Evolutionary conservation across 768 basidiomycete genomes (phyloP).

Genomic region (Russula sp.): DNA sequence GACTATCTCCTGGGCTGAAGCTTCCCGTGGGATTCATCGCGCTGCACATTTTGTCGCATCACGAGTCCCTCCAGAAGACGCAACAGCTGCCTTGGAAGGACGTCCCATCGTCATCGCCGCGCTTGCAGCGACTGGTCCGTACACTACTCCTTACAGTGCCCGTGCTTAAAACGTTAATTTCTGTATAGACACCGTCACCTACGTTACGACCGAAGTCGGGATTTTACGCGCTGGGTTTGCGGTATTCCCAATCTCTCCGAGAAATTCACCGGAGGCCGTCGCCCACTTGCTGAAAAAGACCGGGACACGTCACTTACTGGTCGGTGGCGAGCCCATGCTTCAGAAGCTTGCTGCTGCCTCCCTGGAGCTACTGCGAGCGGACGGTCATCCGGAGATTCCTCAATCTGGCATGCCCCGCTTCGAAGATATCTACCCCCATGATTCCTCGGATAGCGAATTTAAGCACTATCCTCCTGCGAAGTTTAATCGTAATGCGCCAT

Average conservation of each 20-base stretch:
- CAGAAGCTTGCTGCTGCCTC: slow-evolving; percentile 19
- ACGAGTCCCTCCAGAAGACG: slow-evolving; percentile 6
- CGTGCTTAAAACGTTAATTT: not conserved
- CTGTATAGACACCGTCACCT: slow-evolving; percentile 25
- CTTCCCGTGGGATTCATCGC: slow-evolving; percentile 23
- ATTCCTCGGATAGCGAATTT: slow-evolving; percentile 7
- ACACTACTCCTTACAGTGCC: not conserved
- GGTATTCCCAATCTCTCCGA: slow-evolving; percentile 35
- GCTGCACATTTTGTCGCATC: slow-evolving; percentile 18
- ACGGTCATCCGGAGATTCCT: slow-evolving; percentile 1
- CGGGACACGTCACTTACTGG: slow-evolving; percentile 30
- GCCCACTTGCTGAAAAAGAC: slow-evolving; percentile 29
- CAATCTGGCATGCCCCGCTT: slow-evolving; percentile 24
- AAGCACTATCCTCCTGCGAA: slow-evolving; percentile 16
- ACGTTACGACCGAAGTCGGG: slow-evolving; percentile 29
- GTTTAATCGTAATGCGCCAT: slow-evolving; percentile 21
- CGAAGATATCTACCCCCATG: slow-evolving; percentile 24
- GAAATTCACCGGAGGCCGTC: slow-evolving; percentile 41
- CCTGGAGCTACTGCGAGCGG: slow-evolving; percentile 11
- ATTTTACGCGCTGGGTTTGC: slow-evolving; percentile 38
- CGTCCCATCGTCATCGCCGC: slow-evolving; percentile 22
- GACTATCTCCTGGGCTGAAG: slow-evolving; percentile 24
- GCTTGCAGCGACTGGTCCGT: slow-evolving; percentile 24
- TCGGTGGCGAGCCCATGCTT: slow-evolving; percentile 22
- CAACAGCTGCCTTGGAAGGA: slow-evolving; percentile 11